Evolutionary conservation across 805 yeast genomes (phyloP), one percentile per base, ranked within the genome.

Genomic region (Starmera dryadoides): DNA sequence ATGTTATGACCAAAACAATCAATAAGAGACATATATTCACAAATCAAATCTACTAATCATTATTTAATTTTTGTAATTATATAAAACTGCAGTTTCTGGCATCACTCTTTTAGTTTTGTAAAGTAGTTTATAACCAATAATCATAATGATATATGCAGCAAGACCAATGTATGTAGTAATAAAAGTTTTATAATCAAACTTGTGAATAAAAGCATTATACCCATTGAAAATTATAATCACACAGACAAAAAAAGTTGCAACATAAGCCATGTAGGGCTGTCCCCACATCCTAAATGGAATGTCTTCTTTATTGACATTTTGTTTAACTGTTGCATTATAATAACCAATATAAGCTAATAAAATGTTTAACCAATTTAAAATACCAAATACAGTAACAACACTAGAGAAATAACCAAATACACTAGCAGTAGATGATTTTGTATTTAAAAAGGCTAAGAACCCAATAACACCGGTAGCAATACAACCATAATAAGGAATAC

Each of bases 381-480:
- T 66, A 45, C 87, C 87, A 39, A 80, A 75, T 45, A 81, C 77
- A 18, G 87, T 76, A 34, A 79, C 85, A 38, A 81, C 81, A 49
- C 79, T 82, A 43, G 81, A 84, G 49, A 83, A 78, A 55, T 80
- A 79, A 38, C 58, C 65, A 66, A 82, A 81, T 26, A 80, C 66
- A 30, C 67, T 71, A n/a, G 74, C 62, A 1, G 86, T 62, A 11
- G 69, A 62, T 12, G 74, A 60, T 7, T 79, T 68, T 22, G 73
- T 75, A 40, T 77, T 75, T 85, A 83, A 77, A 60, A 64, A 82
- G 4, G 84, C 86, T 50, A 82, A 68, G 36, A 69, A 62, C 47
- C 79, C 71, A 63, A 81, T 81, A 6, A 53, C 33, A 33, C 71
- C 59, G 28, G 77, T 63, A 33, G 77, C 61, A 1, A 49, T 57